phyloP scores from a whole-genome alignment of 2,329 filamentous ascomycete genomes.

The Apiospora saccharicola region DNA sequence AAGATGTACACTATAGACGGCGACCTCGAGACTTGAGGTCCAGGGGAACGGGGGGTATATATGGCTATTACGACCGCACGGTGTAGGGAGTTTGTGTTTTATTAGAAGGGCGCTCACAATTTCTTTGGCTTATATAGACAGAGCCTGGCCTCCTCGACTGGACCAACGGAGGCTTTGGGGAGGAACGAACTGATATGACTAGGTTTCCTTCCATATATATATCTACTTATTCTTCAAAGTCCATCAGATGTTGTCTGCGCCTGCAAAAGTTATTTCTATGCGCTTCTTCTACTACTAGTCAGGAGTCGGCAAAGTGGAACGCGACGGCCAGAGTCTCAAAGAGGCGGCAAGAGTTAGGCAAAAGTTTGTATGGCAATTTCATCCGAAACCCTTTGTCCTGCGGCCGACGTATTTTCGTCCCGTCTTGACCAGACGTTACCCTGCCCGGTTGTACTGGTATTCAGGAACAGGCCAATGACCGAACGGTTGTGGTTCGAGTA shows the following conservation, averaged over 20 bases:
- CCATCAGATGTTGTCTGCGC: not conserved
- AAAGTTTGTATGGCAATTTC: not conserved
- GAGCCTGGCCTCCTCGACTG: not conserved
- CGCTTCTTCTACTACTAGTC: not conserved
- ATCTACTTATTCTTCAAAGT: not conserved
- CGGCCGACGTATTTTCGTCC: not conserved
- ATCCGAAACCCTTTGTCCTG: slow-evolving; percentile 6
- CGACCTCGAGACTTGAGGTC: not conserved
- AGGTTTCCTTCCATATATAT: not conserved
- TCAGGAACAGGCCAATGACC: slow-evolving; percentile 7
- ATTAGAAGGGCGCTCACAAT: not conserved
- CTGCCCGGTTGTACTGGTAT: not conserved
- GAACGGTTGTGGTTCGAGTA: slow-evolving; percentile 11
- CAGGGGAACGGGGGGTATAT: slow-evolving; percentile 10
- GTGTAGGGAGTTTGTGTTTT: slow-evolving; percentile 10
- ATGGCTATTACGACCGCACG: slow-evolving; percentile 5
- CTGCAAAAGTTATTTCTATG: not conserved
- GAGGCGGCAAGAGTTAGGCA: not conserved
- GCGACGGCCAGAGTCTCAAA: not conserved
- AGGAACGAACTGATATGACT: not conserved
- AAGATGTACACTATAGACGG: slow-evolving; percentile 15
- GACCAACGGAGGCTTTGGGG: not conserved
- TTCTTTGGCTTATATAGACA: not conserved
- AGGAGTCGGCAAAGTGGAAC: not conserved
- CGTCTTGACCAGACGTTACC: not conserved